phyloP scores from a whole-genome alignment of 2,329 filamentous ascomycete species.

The Chaetomiaceae sp. region DNA sequence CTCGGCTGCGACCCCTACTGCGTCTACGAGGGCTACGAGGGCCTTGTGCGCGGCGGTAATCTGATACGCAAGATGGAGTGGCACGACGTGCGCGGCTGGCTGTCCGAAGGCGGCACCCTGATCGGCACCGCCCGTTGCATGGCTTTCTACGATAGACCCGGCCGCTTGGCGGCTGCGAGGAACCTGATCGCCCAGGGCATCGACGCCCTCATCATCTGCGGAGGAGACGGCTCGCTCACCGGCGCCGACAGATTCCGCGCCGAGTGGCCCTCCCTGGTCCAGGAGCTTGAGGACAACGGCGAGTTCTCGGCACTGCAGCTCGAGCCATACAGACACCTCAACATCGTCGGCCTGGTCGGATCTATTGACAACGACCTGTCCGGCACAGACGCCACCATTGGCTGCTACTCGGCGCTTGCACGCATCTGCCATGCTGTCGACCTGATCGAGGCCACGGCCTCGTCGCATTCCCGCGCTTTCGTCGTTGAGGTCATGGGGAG shows the following conservation, averaged over 20 bases:
- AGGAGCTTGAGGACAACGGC: slow-evolving; percentile 72
- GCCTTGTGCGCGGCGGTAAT: slow-evolving; percentile 80
- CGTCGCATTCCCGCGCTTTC: slow-evolving; percentile 91
- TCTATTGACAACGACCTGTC: slow-evolving; percentile 99
- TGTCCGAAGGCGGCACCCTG: slow-evolving; percentile 88
- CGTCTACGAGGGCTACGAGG: slow-evolving; percentile 92
- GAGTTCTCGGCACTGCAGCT: slow-evolving; percentile 67
- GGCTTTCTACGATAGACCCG: slow-evolving; percentile 83
- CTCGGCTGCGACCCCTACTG: slow-evolving; percentile 73
- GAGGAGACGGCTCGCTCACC: slow-evolving; percentile 92
- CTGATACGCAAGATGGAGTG: slow-evolving; percentile 84
- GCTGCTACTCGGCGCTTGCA: slow-evolving; percentile 87
- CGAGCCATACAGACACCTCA: slow-evolving; percentile 74
- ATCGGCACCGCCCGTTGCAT: slow-evolving; percentile 93
- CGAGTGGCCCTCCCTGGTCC: slow-evolving; percentile 84
- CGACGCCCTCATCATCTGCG: slow-evolving; percentile 92
- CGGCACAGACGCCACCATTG: slow-evolving; percentile 94
- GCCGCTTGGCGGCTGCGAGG: slow-evolving; percentile 79
- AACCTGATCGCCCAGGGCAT: slow-evolving; percentile 93
- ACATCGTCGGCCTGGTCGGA: slow-evolving; percentile 92
- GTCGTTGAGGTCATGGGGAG: slow-evolving; percentile 98
- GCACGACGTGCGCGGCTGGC: slow-evolving; percentile 91
- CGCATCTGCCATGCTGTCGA: slow-evolving; percentile 95
- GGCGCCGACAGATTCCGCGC: slow-evolving; percentile 88
- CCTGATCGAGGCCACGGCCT: slow-evolving; percentile 91